Evolutionary conservation across 768 basidiomycete genomes (phyloP).

Genomic region (Tulasnella calospora): DNA sequence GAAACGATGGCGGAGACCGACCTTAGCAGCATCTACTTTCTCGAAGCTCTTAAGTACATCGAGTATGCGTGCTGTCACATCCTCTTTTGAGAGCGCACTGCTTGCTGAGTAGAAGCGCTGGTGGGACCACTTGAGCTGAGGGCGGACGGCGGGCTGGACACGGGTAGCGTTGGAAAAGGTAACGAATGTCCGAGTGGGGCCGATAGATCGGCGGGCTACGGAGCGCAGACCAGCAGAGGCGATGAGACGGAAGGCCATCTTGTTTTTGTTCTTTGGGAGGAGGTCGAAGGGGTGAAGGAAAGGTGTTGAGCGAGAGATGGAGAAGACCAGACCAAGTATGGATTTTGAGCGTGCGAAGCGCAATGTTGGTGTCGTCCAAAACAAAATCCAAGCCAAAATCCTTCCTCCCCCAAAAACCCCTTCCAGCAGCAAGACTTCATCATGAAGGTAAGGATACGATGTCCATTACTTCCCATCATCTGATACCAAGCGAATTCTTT

Average conservation of each 20-base stretch:
- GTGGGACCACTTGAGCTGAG: background rate
- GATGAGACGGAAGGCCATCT: conserved; percentile 22
- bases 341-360: conserved; percentile 12
- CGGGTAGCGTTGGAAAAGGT: background rate
- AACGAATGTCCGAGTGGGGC: background rate
- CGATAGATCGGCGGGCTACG: background rate
- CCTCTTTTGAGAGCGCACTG: conserved; percentile 58
- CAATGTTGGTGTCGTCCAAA: conserved; percentile 10
- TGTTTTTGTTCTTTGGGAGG: background rate
- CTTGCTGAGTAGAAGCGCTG: conserved; percentile 53
- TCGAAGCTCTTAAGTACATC: conserved; percentile 86
- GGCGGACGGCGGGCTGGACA: background rate
- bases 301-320: conserved; percentile 10
- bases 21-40: conserved; percentile 77
- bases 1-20: conserved; percentile 34
- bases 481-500: background rate
- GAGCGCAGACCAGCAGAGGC: conserved; percentile 20
- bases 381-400: background rate
- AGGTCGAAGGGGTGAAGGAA: background rate
- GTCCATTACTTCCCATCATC: background rate
- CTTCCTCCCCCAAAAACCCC: background rate
- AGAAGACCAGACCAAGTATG: background rate
- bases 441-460: conserved; percentile 10
- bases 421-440: conserved; percentile 10
- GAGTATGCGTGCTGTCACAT: conserved; percentile 68